Conservation (phyloP, 2,329 filamentous ascomycete genomes). For the Blumeriella jaapii region DNA sequence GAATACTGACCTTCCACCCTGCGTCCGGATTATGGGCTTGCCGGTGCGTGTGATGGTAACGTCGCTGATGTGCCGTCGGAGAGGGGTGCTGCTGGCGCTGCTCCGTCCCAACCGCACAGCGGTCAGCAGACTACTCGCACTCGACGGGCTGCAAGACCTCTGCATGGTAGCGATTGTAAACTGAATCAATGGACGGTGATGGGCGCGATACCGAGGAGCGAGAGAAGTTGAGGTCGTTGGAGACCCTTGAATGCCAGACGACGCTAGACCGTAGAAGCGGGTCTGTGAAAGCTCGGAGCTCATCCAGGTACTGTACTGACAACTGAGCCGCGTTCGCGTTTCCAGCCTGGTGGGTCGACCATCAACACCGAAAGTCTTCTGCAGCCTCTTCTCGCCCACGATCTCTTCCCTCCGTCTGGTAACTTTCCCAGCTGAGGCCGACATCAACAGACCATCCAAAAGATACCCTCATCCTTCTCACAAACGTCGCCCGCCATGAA, state of each 20-base stretch:
- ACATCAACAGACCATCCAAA: conserved; percentile 1
- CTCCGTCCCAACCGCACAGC: conserved; percentile 39
- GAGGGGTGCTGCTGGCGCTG: conserved; percentile 32
- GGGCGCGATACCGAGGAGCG: conserved; percentile 6
- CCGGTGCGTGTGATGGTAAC: conserved; percentile 89
- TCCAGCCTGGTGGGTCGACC: not conserved
- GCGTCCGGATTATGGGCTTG: conserved; percentile 81
- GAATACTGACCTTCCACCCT: conserved; percentile 70
- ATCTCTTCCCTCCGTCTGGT: not conserved
- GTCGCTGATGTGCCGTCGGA: conserved; percentile 57
- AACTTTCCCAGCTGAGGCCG: not conserved
- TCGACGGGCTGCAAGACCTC: conserved; percentile 30
- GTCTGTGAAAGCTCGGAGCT: too few species aligned
- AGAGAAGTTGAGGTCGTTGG: conserved; percentile 8
- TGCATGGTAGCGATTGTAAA: conserved; percentile 27
- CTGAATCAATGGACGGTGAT: conserved; percentile 15
- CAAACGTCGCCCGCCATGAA: conserved; percentile 47
- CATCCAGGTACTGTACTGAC: too few species aligned
- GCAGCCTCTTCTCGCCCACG: not conserved
- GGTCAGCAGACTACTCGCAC: conserved; percentile 46
- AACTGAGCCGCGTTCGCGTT: too few species aligned
- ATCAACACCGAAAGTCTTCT: not conserved
- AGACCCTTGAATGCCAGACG: too few species aligned
- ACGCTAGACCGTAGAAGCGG: too few species aligned
- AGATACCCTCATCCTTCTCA: not conserved